Conservation (phyloP, 495 filamentous ascomycete genomes). For the Evansstolkia leycettana region DNA sequence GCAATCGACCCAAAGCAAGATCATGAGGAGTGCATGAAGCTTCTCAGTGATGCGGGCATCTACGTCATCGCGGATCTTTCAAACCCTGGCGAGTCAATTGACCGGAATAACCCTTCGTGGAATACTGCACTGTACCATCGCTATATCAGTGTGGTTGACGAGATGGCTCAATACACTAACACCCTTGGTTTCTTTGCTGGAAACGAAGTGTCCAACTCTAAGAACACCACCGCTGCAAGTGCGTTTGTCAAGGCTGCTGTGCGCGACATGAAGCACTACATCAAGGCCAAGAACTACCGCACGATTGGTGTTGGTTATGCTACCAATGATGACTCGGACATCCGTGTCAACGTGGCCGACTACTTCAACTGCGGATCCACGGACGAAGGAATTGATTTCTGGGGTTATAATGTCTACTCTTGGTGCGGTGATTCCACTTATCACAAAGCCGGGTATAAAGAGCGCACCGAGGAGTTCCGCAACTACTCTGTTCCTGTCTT, state of each 20-base stretch:
- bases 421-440: constrained; percentile 80
- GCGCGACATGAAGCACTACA: constrained; percentile 85
- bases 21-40: constrained; percentile 69
- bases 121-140: constrained; percentile 57
- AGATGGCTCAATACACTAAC: constrained; percentile 65
- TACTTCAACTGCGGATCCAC: constrained; percentile 81
- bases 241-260: constrained; percentile 93
- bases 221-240: constrained; percentile 67
- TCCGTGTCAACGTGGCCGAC: constrained; percentile 62
- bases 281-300: constrained; percentile 61
- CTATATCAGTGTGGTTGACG: constrained; percentile 73
- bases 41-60: constrained; percentile 73
- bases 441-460: constrained; percentile 58
- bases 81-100: constrained; percentile 71
- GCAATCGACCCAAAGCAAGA: constrained; percentile 68
- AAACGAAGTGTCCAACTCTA: constrained; percentile 82
- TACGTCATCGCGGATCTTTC: constrained; percentile 86
- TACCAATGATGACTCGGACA: constrained; percentile 72
- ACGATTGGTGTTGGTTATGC: constrained; percentile 84
- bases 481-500: constrained; percentile 83
- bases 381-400: constrained; percentile 70
- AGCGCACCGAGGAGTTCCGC: constrained; percentile 65
- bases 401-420: constrained; percentile 96
- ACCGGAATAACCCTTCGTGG: constrained; percentile 66
- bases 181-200: constrained; percentile 90